These are phyloP conservation scores for Durusdinium trenchii DNA, from an alignment of 73 alveolate genomes.

Conservation along the genomic window DNA sequence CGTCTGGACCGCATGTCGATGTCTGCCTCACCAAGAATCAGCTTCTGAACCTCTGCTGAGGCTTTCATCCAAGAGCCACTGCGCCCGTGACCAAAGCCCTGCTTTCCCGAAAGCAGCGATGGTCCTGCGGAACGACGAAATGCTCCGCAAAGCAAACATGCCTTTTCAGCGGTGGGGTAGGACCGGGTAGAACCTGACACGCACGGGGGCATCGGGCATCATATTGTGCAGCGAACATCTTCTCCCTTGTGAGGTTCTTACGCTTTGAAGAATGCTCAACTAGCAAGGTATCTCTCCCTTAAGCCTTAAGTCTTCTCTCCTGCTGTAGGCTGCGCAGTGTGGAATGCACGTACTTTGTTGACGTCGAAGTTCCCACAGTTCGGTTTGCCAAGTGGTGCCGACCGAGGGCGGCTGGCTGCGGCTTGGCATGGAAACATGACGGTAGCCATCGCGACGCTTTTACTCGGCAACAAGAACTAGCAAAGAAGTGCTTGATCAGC, in stretches of 20 bases:
- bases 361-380: slow-evolving; percentile 17
- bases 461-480: too few species aligned
- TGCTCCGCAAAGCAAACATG: not conserved
- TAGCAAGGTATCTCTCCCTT: not conserved
- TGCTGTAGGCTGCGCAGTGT: slow-evolving; percentile 43
- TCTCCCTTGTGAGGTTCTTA: not conserved
- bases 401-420: too few species aligned
- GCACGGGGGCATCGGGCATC: not conserved
- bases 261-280: not conserved
- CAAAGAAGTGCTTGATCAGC: too few species aligned
- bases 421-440: too few species aligned
- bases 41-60: slow-evolving; percentile 4
- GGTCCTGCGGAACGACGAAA: not conserved
- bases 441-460: too few species aligned
- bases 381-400: slow-evolving; percentile 8
- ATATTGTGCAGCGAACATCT: not conserved
- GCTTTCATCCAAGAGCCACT: slow-evolving; percentile 40
- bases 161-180: too few species aligned
- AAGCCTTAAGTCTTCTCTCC: not conserved
- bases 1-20: not conserved
- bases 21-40: not conserved
- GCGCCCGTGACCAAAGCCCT: slow-evolving; percentile 18
- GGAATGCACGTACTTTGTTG: not conserved
- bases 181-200: not conserved
- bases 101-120: slow-evolving; percentile 15